Evolutionary conservation across 306 rosid species (phyloP), one percentile per base, ranked within the genome.

Genomic region (Elaeagnus macrophylla): DNA sequence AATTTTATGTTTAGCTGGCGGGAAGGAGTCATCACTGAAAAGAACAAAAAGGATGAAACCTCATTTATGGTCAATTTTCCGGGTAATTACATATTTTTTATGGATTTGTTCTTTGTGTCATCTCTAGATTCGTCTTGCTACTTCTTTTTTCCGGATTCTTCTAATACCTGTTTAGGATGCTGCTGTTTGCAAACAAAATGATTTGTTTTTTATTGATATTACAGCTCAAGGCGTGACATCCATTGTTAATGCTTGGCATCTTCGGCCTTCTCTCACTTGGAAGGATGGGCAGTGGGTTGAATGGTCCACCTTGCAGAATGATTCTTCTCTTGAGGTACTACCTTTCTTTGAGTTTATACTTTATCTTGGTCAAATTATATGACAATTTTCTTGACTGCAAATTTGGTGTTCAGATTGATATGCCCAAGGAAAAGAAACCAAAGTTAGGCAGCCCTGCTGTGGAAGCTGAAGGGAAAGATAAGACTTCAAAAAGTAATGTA

Each of bases 211-310:
- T 63, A 12, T 64, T 58, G 12, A 54, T 65, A 39, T 71, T 54
- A 57, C 79, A 93, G 99, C 74, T 56, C 77, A 73, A 60, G 96
- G 81, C 49, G 87, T 87, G 77, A 75, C 87, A 9, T 67, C 78
- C 12, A 69, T 73, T 53, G 79, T 87, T 43, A 78, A 83, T 75
- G 77, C 83, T 48, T 87, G 96, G 99, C 83, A 82, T 73, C 87
- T 93, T 55, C 89, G 99, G 52, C 79, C 94, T 50, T 77, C 96
- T 60, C 84, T 79, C 51, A 44, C 79, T 72, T 93, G 99, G 99
- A 84, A 84, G 71, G 94, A 93, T 69, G 96, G 94, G 56, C 73
- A 87, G 64, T 93, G 99, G 99, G 67, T 70, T 25, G 96, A 82
- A 60, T 70, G 64, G 72, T 61, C 79, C 19, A 72, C 62, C 67